phyloP scores from a whole-genome alignment of 306 rosid genomes.

The Cucumis sativus region DNA sequence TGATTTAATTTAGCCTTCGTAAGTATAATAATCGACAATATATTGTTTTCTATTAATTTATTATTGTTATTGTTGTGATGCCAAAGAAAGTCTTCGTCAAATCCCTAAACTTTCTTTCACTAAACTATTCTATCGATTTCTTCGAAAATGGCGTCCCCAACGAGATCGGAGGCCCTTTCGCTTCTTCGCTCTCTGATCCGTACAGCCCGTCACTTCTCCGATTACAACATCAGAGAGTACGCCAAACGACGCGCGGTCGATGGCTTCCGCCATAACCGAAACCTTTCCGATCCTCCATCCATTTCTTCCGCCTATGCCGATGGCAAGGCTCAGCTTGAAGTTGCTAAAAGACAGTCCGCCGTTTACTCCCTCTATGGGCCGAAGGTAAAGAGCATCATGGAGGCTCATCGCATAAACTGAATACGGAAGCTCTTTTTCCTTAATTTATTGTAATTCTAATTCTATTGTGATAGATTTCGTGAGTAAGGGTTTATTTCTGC shows the following conservation, averaged over 20 bases:
- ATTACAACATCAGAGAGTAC: constrained; percentile 78
- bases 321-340: constrained; percentile 42
- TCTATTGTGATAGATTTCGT: neutral
- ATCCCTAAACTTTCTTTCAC: too few species aligned
- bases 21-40: too few species aligned
- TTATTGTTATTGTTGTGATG: too few species aligned
- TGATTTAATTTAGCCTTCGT: too few species aligned
- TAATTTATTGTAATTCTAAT: neutral
- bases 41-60: too few species aligned
- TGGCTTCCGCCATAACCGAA: constrained; percentile 39
- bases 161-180: constrained; percentile 24
- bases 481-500: neutral
- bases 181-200: constrained; percentile 56
- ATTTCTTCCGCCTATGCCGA: constrained; percentile 30
- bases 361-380: constrained; percentile 55
- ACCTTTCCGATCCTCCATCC: constrained; percentile 30
- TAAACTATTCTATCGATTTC: neutral
- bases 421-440: neutral
- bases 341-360: constrained; percentile 45
- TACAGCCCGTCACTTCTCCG: constrained; percentile 39
- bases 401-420: constrained; percentile 5
- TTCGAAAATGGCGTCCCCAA: constrained; percentile 24
- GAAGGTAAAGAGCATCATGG: constrained; percentile 53
- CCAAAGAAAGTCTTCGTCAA: too few species aligned
- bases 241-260: constrained; percentile 55